Conservation (phyloP, 495 filamentous ascomycete genomes). For the Trichoderma orchidacearum region DNA sequence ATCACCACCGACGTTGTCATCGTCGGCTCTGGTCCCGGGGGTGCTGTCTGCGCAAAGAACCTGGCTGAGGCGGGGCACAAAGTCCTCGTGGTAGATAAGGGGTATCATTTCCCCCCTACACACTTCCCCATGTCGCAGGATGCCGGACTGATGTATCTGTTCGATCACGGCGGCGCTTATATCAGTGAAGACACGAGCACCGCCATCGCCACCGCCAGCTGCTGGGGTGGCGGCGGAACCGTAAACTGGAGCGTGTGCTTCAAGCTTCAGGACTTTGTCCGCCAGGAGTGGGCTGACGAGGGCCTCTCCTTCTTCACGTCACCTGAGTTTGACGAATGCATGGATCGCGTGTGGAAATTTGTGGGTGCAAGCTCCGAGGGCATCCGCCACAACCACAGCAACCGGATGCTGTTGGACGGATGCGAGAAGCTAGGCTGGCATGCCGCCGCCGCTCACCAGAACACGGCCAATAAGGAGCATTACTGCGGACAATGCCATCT, state of each 20-base stretch:
- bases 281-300: slow-evolving; percentile 66
- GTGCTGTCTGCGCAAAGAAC: slow-evolving; percentile 69
- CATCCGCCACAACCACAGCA: slow-evolving; percentile 57
- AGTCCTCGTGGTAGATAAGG: slow-evolving; percentile 76
- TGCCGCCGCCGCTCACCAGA: slow-evolving; percentile 62
- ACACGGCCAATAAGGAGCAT: slow-evolving; percentile 56
- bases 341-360: slow-evolving; percentile 47
- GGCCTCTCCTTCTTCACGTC: slow-evolving; percentile 69
- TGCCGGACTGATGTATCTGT: slow-evolving; percentile 45
- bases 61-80: slow-evolving; percentile 59
- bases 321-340: slow-evolving; percentile 55
- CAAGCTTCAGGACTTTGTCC: slow-evolving; percentile 67
- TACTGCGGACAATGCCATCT: slow-evolving; percentile 68
- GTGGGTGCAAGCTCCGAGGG: slow-evolving; percentile 66
- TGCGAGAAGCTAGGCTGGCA: slow-evolving; percentile 61
- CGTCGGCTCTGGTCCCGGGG: slow-evolving; percentile 78
- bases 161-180: slow-evolving; percentile 40
- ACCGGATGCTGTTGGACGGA: slow-evolving; percentile 58
- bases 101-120: slow-evolving; percentile 55
- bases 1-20: slow-evolving; percentile 74
- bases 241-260: slow-evolving; percentile 82
- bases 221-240: slow-evolving; percentile 78
- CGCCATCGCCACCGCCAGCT: slow-evolving; percentile 50
- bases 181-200: slow-evolving; percentile 50
- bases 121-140: slow-evolving; percentile 59